phyloP scores from a whole-genome alignment of 31 red algal species.

The Pterothamnion heteromorphum region DNA sequence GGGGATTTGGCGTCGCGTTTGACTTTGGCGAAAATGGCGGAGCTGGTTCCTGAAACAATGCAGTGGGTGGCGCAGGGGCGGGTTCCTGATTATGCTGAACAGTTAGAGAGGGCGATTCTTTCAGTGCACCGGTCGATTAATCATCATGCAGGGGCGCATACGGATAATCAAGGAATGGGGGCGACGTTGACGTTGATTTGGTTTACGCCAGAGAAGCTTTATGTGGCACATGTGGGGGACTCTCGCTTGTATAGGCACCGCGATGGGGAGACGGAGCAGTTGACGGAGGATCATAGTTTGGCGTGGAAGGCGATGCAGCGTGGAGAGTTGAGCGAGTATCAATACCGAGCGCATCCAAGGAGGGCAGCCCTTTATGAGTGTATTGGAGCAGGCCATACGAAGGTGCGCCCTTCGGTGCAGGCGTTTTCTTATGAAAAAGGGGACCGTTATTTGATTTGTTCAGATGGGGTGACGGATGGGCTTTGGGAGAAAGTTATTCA shows the following conservation, averaged over 20 bases:
- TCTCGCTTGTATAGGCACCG: conserved; percentile 21
- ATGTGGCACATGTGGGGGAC: conserved; percentile 22
- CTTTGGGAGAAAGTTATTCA: background rate
- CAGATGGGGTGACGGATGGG: background rate
- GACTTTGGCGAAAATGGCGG: background rate
- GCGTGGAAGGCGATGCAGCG: background rate
- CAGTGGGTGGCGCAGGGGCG: background rate
- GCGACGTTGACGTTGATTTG: background rate
- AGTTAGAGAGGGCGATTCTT: background rate
- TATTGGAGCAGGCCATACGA: background rate
- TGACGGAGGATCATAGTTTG: conserved; percentile 8
- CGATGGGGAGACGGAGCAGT: conserved; percentile 19
- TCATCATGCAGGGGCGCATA: background rate
- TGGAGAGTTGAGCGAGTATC: background rate
- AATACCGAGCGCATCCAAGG: background rate
- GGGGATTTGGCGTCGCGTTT: background rate
- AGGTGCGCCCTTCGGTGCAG: background rate
- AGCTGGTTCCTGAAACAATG: background rate
- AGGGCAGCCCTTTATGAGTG: background rate
- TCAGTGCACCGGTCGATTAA: background rate
- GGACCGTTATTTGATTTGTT: background rate
- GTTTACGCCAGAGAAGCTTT: background rate
- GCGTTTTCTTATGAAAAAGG: background rate
- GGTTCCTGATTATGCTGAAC: background rate
- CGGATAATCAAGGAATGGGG: background rate